Base-by-base conservation (phyloP, 306 rosid genomes). In the apple (Malus domestica) region DNA sequence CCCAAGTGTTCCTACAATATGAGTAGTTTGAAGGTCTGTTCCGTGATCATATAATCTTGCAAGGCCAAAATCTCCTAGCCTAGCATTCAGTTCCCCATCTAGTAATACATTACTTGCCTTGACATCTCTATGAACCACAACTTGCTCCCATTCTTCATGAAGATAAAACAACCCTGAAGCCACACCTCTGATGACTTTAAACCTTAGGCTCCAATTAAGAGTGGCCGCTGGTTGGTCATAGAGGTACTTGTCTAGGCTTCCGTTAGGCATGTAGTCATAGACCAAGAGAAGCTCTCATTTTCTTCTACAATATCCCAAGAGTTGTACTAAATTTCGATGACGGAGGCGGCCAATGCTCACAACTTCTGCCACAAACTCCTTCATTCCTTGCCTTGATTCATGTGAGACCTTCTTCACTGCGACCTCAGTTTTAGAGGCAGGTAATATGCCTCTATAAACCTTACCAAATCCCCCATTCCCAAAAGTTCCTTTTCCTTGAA, bases 391-490 rank as follows among this genome's bases (percentile, higher is more conserved):
- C 9, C 72, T 57, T 8, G 83, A 82, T 75, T 77, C 67, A 68
- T 77, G 80, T 59, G 79, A 71, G 27, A 80, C 67, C 55, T 59
- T 45, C 76, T 82, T 85, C 25, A 77, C 75, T n/a, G 81, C 81
- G 27, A 85, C 77, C 73, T 82, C 82, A 51, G 78, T 59, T 20
- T 81, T 77, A 65, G 84, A 80, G 58, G 71, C 15, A 15, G 71
- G 84, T 18, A 77, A n/a, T 42, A 82, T 62, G 20, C 82, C 82
- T 68, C 10, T 64, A 79, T 82, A 77, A 60, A 80, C 88, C 65
- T 61, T 85, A 14, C 88, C 82, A 76, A 85, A 85, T 69, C 86
- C 82, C 57, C 84, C 80, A 40, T 64, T 22, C 86, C 84, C 45
- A 76, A 32, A 49, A 82, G 78, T 75, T 77, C 78, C 49, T 30